phyloP scores from a whole-genome alignment of 1,284 basidiomycete genomes.

The Ceraceosorus bombacis region DNA sequence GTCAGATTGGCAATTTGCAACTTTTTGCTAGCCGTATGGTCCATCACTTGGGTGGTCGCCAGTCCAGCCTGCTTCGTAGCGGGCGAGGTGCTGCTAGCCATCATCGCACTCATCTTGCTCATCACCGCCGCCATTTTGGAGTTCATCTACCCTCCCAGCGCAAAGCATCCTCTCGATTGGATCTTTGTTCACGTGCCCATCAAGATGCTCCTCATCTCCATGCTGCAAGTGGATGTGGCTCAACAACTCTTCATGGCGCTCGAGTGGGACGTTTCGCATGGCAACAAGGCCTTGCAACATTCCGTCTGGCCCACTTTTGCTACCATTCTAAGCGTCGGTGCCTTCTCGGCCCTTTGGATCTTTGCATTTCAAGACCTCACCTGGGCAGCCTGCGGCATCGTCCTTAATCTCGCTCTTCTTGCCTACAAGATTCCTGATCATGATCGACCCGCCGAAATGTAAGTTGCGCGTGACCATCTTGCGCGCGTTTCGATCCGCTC shows the following conservation, averaged over 20 bases:
- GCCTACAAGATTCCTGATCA: background rate
- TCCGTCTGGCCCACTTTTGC: slow-evolving; percentile 36
- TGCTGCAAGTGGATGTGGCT: slow-evolving; percentile 52
- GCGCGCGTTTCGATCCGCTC: too few relatives aligned
- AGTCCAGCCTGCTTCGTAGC: slow-evolving; percentile 26
- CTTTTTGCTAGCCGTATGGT: slow-evolving; percentile 74
- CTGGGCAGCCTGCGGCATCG: slow-evolving; percentile 32
- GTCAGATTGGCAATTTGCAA: slow-evolving; percentile 70
- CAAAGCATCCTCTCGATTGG: slow-evolving; percentile 52
- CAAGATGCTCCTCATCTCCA: slow-evolving; percentile 52
- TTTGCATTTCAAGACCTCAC: slow-evolving; percentile 35
- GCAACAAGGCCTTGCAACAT: slow-evolving; percentile 12
- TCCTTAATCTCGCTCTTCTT: slow-evolving; percentile 32
- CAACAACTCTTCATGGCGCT: slow-evolving; percentile 53
- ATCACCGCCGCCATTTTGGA: slow-evolving; percentile 32
- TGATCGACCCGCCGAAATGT: background rate
- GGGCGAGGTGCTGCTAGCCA: slow-evolving; percentile 25
- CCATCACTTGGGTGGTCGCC: slow-evolving; percentile 63
- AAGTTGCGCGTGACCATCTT: background rate
- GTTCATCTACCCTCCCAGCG: slow-evolving; percentile 41
- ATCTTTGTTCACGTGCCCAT: slow-evolving; percentile 54
- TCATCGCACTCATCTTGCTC: slow-evolving; percentile 30
- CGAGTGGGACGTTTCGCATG: slow-evolving; percentile 48
- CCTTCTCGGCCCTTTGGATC: slow-evolving; percentile 34
- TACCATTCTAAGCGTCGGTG: slow-evolving; percentile 26